Evolutionary conservation across 139 green algal species (phyloP), one percentile per base, ranked within the genome.

Genomic region (Zygnema cylindricum): DNA sequence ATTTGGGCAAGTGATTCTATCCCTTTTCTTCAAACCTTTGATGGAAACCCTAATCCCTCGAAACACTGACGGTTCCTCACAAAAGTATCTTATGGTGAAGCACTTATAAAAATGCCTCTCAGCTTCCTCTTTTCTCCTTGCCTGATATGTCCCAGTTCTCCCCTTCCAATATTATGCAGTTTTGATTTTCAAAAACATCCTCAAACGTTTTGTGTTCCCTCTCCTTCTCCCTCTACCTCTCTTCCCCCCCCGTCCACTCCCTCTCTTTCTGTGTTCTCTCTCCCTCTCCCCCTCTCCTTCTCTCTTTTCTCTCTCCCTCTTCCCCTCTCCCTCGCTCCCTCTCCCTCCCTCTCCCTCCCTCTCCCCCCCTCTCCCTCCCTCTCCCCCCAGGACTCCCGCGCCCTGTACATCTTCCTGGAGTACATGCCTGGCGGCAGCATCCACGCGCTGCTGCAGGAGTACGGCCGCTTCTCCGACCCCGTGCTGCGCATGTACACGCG

Each of bases 401-500:
- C 35, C 1, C 84, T 93, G 43, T 92, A 92, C 88, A 92, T 93
- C 81, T 93, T 93, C 38, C 57, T 93, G 32, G 91, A 93, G 83
- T 93, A 92, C 69, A 91, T 93, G 36, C 91, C 91, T 0, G 87
- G 87, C 1, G 91, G 91, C 21, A 91, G 83, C 77, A 93, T 93
- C 69, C 75, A 89, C 3, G 76, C n/a, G 39, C 43, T 92, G 30
- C 40, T 93, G 33, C 11, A 86, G 69, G 63, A n/a, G 22, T 92
- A 88, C 49, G 91, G 94, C 0, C 83, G 69, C 0, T 89, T 95
- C 73, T 57, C 71, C 0, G 94, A 95, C 83, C 57, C 69, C 32
- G 90, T 94, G 69, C 90, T 95, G 38, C 76, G 91, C 21, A 55
- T 92, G 38, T 95, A 95, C 89, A 95, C 94, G 1, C 81, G 91